Base-by-base conservation (phyloP, 169 alveolate genomes). In the Eimeria sp. region DNA sequence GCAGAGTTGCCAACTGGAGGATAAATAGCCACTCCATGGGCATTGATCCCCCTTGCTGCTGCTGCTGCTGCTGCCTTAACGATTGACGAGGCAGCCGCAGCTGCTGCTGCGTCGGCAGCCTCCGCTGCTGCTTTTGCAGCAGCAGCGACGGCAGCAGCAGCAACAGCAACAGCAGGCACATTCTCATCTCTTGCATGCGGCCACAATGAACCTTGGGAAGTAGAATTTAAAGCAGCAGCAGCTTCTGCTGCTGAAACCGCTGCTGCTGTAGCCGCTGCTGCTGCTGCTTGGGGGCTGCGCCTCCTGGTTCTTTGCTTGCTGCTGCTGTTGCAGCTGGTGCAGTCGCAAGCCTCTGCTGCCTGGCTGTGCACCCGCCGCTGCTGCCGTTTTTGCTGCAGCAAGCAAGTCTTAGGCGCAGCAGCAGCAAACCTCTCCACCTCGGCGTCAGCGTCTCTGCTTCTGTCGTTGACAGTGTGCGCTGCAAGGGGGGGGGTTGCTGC, bases 81-180 rank as follows among this genome's bases (percentile, higher is more conserved):
- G 16, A 54, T 14, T 54, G 61, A 11, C 16, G 61, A 54, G 61
- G 61, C 61, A 67, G 45, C 76, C 10, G 76, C 76, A 67, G 76
- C 76, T 25, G 76, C 76, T 67, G 76, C 76, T 22, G 76, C 76
- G 27, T 22, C 76, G 13, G 76, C 76, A 67, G 76, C 76, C 11
- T 67, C 76, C 40, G 76, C 76, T 25, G 76, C 76, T 27, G 27
- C 30, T 14, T 22, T 27, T 25, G 76, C 76, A 9, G 76, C 76
- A 25, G 27, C 40, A 67, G 76, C 76, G 25, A 30, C 76, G 9
- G 76, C 76, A 67, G 76, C 76, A 22, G 76, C 76, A 25, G 76
- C 76, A 67, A 22, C 76, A 22, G 76, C 76, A 67, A 22, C 76
- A 43, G 25, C 76, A 2, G 27, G 76, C 76, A 3, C 76, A 18